Base-by-base conservation (phyloP, 139 green algal species). In the Picochlorum sp. region DNA sequence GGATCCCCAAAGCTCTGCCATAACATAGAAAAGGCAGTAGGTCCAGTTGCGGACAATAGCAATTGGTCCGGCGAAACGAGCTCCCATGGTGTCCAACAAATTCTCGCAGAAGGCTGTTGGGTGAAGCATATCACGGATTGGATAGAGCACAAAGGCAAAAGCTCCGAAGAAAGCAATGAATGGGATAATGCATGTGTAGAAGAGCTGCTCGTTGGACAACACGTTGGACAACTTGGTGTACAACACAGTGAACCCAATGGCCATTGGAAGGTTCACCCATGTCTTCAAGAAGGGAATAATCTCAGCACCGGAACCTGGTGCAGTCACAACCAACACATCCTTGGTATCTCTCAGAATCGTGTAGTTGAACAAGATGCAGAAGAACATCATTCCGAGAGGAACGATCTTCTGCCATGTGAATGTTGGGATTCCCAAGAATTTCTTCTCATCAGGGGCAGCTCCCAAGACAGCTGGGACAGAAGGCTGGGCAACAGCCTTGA, bases 331-430 rank as follows among this genome's bases (percentile, higher is more conserved):
- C 67, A 98, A 81, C 76, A 98, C 92, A 73, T 98, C 90, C 89
- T 97, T 98, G 58, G 92, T 98, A 76, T 98, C 92, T 63, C 92
- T 85, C 61, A 98, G 86, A 68, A 98, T 98, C 66, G 92, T 98
- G 89, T 98, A 98, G 86, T 98, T 98, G 88, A 98, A 98, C 30
- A 97, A 79, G 60, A 98, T 97, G 84, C 86, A 96, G 84, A 98
- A 98, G 77, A 98, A 97, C 87, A 98, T 98, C 23, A 93, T 62
- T 51, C 86, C 91, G 57, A 98, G 74, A 31, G 92, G 85, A 11
- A 96, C 23, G 66, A 98, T 92, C 83, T 98, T 96, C 52, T 77
- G 61, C 85, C 84, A 90, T 14, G 84, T 91, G 57, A 85, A 76
- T 6, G 24, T 5, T n/a, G 58, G 16, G 5, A 66, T 49, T 28